Evolutionary conservation across 1,284 basidiomycete genomes (phyloP).

Genomic region (Veloporphyrellus conicus): DNA sequence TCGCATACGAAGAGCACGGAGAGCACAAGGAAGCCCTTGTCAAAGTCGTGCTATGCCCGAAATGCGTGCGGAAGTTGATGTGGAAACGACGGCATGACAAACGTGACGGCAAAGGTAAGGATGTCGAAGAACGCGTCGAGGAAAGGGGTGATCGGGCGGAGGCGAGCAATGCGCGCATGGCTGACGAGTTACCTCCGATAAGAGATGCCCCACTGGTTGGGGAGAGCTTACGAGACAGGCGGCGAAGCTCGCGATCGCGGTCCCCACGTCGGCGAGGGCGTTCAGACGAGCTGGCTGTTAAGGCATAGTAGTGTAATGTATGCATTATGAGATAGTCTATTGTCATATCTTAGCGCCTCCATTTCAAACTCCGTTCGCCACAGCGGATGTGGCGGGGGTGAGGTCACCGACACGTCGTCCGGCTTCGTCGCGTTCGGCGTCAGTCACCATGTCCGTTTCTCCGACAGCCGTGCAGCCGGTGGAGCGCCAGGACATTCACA

Average conservation of each 20-base stretch:
- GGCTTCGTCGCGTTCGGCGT: no score
- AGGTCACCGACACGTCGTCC: no score
- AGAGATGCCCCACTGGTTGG: no score
- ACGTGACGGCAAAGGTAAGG: constrained; percentile 28
- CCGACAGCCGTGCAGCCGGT: constrained; percentile 22
- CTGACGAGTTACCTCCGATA: no score
- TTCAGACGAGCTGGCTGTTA: no score
- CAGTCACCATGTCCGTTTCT: constrained; percentile 14
- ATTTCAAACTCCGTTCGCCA: constrained; percentile 26
- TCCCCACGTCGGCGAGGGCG: constrained; percentile 15
- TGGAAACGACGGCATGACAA: constrained; percentile 76
- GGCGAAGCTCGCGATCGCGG: constrained; percentile 14
- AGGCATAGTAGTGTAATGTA: background rate
- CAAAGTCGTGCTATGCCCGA: constrained; percentile 79
- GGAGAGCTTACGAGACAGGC: background rate
- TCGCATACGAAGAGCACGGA: constrained; percentile 79
- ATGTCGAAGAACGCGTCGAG: background rate
- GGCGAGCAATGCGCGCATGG: background rate
- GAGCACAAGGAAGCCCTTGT: constrained; percentile 76
- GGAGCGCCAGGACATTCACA: constrained; percentile 70
- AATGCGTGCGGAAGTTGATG: constrained; percentile 78
- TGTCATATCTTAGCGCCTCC: background rate
- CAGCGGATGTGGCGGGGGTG: no score
- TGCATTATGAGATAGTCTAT: background rate
- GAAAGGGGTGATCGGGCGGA: background rate